Conservation (phyloP, 2,329 filamentous ascomycete species). For the Emergomyces orientalis region DNA sequence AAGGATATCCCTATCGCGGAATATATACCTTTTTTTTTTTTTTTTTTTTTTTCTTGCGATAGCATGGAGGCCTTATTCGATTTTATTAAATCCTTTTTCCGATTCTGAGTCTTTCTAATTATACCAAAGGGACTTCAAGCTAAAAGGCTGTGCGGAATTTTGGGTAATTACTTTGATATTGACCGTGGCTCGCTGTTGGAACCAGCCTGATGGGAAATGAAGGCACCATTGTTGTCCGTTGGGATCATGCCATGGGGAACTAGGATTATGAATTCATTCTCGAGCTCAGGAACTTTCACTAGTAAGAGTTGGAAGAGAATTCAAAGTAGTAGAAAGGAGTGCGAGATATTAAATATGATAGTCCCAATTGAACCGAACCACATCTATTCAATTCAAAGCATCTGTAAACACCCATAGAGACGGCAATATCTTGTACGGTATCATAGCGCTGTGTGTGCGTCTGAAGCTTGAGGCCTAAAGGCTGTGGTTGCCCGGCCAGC, state of each 20-base stretch:
- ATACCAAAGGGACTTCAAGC: background rate
- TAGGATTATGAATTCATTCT: background rate
- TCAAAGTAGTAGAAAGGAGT: too few species aligned
- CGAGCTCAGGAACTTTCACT: background rate
- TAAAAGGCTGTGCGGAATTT: too few species aligned
- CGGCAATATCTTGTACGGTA: too few species aligned
- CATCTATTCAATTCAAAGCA: background rate
- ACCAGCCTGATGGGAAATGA: background rate
- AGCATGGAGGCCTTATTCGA: background rate
- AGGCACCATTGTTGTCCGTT: too few species aligned
- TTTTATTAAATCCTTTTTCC: background rate
- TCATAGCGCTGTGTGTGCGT: too few species aligned
- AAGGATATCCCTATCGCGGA: background rate
- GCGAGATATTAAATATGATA: background rate
- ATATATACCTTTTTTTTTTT: background rate
- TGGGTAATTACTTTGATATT: too few species aligned
- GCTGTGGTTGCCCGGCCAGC: slow-evolving; percentile 27
- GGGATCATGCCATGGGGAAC: background rate
- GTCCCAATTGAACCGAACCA: background rate
- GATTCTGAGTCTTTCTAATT: background rate
- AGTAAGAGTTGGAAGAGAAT: too few species aligned
- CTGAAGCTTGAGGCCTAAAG: too few species aligned
- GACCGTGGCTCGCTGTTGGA: too few species aligned
- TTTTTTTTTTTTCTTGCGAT: background rate
- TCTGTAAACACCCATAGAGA: background rate